phyloP scores from a whole-genome alignment of 345 rosid genomes.

The Conringia planisiliqua region DNA sequence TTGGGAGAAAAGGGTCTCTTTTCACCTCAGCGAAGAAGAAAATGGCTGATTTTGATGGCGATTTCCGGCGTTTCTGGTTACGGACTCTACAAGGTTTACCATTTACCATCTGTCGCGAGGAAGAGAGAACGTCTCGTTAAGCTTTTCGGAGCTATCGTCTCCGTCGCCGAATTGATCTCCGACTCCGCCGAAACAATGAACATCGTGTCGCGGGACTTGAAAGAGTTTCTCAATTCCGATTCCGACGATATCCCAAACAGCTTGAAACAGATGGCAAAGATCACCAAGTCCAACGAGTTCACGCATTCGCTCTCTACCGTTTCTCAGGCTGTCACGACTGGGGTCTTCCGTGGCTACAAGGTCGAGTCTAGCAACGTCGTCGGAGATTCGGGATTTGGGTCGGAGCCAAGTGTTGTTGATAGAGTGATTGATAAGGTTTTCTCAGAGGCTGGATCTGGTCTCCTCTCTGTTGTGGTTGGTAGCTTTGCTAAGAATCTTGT shows the following conservation, averaged over 20 bases:
- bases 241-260: conserved; percentile 80
- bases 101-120: conserved; percentile 56
- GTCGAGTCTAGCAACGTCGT: conserved; percentile 25
- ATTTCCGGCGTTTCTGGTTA: conserved; percentile 64
- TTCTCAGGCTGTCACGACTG: conserved; percentile 66
- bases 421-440: conserved; percentile 69
- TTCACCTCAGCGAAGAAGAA: conserved; percentile 52
- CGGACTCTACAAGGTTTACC: conserved; percentile 67
- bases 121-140: conserved; percentile 61
- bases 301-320: conserved; percentile 50
- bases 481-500: conserved; percentile 93
- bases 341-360: conserved; percentile 56
- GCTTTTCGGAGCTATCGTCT: conserved; percentile 51
- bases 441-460: conserved; percentile 71
- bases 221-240: conserved; percentile 62
- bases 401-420: conserved; percentile 41
- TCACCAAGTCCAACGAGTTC: conserved; percentile 61
- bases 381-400: conserved; percentile 8
- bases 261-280: conserved; percentile 77
- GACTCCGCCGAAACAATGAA: conserved; percentile 66
- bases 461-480: conserved; percentile 78
- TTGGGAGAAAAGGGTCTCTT: conserved; percentile 41
- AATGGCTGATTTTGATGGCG: conserved; percentile 57
- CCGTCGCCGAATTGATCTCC: conserved; percentile 64
- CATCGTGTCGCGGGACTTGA: conserved; percentile 67